These are phyloP conservation scores for Trichophyton equinum DNA, from an alignment of 2,329 filamentous ascomycete genomes.

Conservation along the genomic window DNA sequence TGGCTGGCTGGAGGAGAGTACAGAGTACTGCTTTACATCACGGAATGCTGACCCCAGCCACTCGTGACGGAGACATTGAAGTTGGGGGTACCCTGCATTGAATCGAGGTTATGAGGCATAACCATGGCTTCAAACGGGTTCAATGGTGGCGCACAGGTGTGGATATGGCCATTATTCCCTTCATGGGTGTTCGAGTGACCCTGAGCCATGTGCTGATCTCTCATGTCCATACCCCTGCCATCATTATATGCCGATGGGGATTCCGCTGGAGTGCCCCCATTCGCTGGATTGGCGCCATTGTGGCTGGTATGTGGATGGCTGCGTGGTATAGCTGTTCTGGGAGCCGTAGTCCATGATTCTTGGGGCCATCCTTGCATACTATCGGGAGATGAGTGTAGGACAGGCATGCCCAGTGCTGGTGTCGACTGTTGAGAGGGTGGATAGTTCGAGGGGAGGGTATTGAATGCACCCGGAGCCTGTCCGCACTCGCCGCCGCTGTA, in stretches of 20 bases:
- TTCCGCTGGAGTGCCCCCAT: neutral
- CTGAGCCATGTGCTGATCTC: conserved; percentile 2
- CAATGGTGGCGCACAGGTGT: conserved; percentile 1
- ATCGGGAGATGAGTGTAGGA: conserved; percentile 10
- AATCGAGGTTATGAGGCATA: conserved; percentile 8
- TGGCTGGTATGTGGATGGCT: conserved; percentile 31
- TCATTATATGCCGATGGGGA: neutral
- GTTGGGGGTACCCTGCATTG: conserved; percentile 11
- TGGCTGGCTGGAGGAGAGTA: neutral
- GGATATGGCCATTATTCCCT: neutral
- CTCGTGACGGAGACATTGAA: conserved; percentile 21
- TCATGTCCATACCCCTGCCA: neutral
- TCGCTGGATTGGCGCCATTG: neutral
- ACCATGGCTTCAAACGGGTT: conserved; percentile 10
- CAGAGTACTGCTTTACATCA: conserved; percentile 6
- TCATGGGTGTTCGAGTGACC: neutral
- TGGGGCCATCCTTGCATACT: conserved; percentile 28
- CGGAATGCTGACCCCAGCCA: conserved; percentile 13
- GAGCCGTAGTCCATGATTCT: conserved; percentile 29
- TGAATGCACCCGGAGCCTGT: conserved; percentile 14
- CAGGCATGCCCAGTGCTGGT: conserved; percentile 11
- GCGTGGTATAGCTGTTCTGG: conserved; percentile 25
- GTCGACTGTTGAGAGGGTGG: conserved; percentile 6
- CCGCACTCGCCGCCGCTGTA: conserved; percentile 33
- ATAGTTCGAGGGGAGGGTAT: conserved; percentile 9